phyloP scores from a whole-genome alignment of 257 asterid genomes.

The Oldenlandia corymbosa region DNA sequence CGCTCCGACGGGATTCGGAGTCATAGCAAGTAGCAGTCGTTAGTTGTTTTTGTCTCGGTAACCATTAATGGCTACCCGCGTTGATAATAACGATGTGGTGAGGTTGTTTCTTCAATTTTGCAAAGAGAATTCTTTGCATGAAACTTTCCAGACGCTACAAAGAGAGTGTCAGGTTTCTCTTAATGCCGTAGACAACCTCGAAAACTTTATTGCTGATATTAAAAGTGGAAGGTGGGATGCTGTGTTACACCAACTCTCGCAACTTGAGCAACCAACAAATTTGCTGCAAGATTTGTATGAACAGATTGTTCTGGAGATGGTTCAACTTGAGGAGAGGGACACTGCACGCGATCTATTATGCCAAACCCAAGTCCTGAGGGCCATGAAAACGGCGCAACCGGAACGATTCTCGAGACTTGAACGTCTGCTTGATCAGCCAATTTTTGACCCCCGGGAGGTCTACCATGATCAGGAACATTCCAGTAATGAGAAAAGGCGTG shows the following conservation, averaged over 20 bases:
- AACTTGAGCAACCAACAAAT: conserved; percentile 86
- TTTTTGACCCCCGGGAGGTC: conserved; percentile 94
- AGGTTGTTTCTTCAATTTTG: conserved; percentile 95
- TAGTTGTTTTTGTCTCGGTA: too few relatives aligned
- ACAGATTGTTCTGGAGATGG: conserved; percentile 99
- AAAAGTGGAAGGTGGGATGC: conserved; percentile 99
- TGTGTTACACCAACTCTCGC: conserved; percentile 88
- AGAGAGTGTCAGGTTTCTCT: conserved; percentile 95
- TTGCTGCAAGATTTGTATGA: conserved; percentile 88
- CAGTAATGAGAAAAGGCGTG: conserved; percentile 78
- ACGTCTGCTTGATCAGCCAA: conserved; percentile 85
- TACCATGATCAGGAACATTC: conserved; percentile 77
- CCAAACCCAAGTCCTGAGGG: conserved; percentile 97
- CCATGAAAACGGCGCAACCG: conserved; percentile 94
- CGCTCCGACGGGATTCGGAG: too few relatives aligned
- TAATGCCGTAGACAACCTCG: conserved; percentile 89
- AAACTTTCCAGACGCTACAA: conserved; percentile 80
- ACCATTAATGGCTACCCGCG: too few relatives aligned
- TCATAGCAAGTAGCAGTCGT: too few relatives aligned
- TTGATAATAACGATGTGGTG: conserved; percentile 91
- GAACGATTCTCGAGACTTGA: conserved; percentile 91
- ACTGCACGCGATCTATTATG: conserved; percentile 93
- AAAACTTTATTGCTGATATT: conserved; percentile 81
- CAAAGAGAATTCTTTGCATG: conserved; percentile 93
- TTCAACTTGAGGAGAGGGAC: conserved; percentile 96